Conservation (phyloP, 352 stramenopile species). For the Hyaloperonospora brassicae region DNA sequence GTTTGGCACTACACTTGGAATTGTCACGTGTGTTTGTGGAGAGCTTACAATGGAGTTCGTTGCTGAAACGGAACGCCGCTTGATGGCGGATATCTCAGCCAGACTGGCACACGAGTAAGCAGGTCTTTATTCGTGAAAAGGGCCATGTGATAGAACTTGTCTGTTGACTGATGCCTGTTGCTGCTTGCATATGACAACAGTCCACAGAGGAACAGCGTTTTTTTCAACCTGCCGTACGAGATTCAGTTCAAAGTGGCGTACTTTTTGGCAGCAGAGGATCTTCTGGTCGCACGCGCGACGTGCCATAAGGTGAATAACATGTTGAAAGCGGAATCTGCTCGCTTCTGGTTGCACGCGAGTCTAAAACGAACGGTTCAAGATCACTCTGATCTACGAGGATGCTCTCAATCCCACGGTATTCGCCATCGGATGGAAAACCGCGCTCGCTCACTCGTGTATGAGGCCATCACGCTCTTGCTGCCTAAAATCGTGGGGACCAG, state of each 20-base stretch:
- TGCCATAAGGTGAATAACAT: constrained; percentile 81
- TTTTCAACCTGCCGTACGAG: constrained; percentile 74
- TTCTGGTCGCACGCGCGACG: constrained; percentile 59
- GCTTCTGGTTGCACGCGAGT: constrained; percentile 79
- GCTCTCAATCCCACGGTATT: constrained; percentile 41
- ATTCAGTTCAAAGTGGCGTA: constrained; percentile 72
- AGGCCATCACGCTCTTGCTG: constrained; percentile 66
- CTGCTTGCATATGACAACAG: constrained; percentile 21
- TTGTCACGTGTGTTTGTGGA: constrained; percentile 56
- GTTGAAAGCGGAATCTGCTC: constrained; percentile 71
- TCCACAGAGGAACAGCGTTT: constrained; percentile 46
- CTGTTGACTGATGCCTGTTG: constrained; percentile 5
- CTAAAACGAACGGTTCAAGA: constrained; percentile 62
- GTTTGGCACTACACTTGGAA: constrained; percentile 64
- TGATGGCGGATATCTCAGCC: constrained; percentile 44
- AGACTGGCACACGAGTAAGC: constrained; percentile 42
- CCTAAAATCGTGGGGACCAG: constrained; percentile 67
- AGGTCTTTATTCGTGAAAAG: background rate
- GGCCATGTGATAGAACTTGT: background rate
- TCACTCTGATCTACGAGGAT: constrained; percentile 33
- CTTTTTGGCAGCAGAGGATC: constrained; percentile 67
- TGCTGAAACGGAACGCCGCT: constrained; percentile 46
- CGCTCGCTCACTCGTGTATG: constrained; percentile 68
- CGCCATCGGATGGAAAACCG: constrained; percentile 40
- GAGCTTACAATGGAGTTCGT: constrained; percentile 66